A percentile compares a stretch with the other conserved stretches of the same genome.
These are phyloP conservation scores for Solanum stenotomum DNA, from an alignment of 257 asterid genomes.

Conservation along the genomic window DNA sequence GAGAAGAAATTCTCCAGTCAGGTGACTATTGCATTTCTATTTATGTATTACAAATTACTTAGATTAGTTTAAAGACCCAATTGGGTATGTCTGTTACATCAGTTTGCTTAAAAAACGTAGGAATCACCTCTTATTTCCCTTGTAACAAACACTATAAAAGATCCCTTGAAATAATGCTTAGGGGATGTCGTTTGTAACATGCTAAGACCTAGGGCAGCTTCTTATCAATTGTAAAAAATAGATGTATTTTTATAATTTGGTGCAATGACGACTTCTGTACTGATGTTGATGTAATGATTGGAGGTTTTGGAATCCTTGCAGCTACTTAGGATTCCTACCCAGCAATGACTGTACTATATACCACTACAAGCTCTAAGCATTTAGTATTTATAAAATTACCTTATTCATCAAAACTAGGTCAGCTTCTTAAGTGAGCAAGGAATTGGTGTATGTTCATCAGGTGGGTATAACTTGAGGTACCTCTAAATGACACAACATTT, in stretches of 20 bases:
- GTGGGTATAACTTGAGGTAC: not conserved
- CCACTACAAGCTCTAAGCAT: not conserved
- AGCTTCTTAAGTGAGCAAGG: not conserved
- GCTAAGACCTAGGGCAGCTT: not conserved
- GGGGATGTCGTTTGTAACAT: not conserved
- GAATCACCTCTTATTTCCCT: not conserved
- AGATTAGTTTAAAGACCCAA: not conserved
- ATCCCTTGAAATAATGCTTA: not conserved
- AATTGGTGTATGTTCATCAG: not conserved
- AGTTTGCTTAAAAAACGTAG: not conserved
- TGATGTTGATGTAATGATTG: not conserved
- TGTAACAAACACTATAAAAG: not conserved
- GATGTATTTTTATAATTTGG: not conserved
- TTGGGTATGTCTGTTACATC: not conserved
- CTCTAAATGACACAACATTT: not conserved
- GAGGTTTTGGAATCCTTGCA: not conserved
- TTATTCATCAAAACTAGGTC: not conserved
- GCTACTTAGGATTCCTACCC: not conserved
- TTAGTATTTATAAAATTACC: not conserved
- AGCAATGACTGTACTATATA: not conserved
- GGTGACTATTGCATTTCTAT: slow-evolving; percentile 28
- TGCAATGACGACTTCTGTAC: not conserved
- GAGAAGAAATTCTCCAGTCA: slow-evolving; percentile 78
- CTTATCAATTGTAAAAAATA: not conserved
- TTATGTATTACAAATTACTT: not conserved